Conservation (phyloP, 1,139 yeast species). For the Martiniozyma asiatica region DNA sequence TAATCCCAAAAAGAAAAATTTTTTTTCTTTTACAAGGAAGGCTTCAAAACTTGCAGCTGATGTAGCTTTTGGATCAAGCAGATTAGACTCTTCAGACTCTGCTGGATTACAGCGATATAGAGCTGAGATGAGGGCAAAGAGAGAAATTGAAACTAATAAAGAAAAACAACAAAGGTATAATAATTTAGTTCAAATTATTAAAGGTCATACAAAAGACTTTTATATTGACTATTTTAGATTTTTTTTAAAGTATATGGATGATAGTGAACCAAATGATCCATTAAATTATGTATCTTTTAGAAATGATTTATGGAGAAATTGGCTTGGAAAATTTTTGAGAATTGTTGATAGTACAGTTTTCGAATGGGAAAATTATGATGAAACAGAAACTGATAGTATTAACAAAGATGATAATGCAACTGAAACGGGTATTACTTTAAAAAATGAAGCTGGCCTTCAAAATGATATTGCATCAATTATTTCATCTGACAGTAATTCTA, state of each 20-base stretch:
- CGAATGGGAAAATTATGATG: conserved; percentile 1
- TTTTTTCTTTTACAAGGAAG: conserved; percentile 15
- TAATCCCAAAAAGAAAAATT: conserved; percentile 4
- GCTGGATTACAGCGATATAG: conserved; percentile 1
- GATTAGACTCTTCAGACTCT: not conserved
- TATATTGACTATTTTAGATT: conserved; percentile 20
- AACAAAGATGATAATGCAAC: too few relatives aligned
- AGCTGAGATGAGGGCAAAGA: conserved; percentile 3
- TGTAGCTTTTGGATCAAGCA: conserved; percentile 19
- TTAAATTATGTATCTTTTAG: conserved; percentile 20
- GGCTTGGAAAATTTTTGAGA: conserved; percentile 15
- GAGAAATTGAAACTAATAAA: conserved; percentile 7
- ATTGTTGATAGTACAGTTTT: conserved; percentile 1
- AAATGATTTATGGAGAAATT: conserved; percentile 19
- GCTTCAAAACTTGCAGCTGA: conserved; percentile 20
- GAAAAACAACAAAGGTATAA: conserved; percentile 8
- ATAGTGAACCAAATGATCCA: conserved; percentile 19
- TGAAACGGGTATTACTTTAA: too few relatives aligned
- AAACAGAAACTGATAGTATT: too few relatives aligned
- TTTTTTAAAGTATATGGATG: conserved; percentile 21
- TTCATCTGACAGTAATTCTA: too few relatives aligned
- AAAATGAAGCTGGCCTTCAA: too few relatives aligned
- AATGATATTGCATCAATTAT: too few relatives aligned
- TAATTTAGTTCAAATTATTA: conserved; percentile 3
- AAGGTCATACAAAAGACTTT: conserved; percentile 13